Percentiles rank a stretch among this genome's conserved stretches.
These are phyloP conservation scores for Suillus tomentosus DNA, from an alignment of 768 basidiomycete species.

Conservation along the genomic window DNA sequence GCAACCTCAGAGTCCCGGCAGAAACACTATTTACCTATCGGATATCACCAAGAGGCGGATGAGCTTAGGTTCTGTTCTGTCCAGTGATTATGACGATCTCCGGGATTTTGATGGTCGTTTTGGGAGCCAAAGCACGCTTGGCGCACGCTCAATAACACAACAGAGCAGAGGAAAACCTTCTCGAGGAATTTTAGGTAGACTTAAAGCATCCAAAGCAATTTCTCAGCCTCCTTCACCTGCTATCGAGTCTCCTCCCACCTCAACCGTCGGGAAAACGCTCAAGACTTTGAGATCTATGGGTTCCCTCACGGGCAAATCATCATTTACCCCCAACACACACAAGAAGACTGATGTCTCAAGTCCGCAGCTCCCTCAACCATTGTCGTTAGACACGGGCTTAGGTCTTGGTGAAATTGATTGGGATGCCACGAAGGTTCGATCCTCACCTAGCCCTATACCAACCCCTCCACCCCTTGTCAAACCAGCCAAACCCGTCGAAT, in stretches of 20 bases:
- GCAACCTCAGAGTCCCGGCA: constrained; percentile 23
- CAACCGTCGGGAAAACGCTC: constrained; percentile 49
- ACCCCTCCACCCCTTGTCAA: constrained; percentile 20
- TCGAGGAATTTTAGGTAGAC: constrained; percentile 62
- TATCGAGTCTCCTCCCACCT: constrained; percentile 39
- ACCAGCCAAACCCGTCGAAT: constrained; percentile 26
- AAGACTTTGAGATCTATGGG: constrained; percentile 83
- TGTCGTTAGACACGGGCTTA: constrained; percentile 56
- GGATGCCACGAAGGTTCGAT: constrained; percentile 26
- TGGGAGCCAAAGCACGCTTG: constrained; percentile 76
- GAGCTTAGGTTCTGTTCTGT: constrained; percentile 69
- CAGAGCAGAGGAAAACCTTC: constrained; percentile 60
- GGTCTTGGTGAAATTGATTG: constrained; percentile 60
- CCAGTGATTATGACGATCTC: constrained; percentile 88
- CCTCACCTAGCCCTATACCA: constrained; percentile 3
- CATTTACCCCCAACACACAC: constrained; percentile 26
- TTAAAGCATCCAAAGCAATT: constrained; percentile 48
- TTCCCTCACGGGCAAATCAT: constrained; percentile 64
- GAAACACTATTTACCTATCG: constrained; percentile 28
- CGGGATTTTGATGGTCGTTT: constrained; percentile 87
- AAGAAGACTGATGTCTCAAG: constrained; percentile 44
- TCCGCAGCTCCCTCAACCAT: constrained; percentile 54
- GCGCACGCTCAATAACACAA: constrained; percentile 42
- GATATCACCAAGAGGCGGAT: constrained; percentile 55
- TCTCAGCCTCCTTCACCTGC: constrained; percentile 47